Percentiles rank a stretch among this genome's conserved stretches.
These are phyloP conservation scores for Paecilomyces sp. DNA, from an alignment of 2,329 filamentous ascomycete genomes.

Conservation along the genomic window DNA sequence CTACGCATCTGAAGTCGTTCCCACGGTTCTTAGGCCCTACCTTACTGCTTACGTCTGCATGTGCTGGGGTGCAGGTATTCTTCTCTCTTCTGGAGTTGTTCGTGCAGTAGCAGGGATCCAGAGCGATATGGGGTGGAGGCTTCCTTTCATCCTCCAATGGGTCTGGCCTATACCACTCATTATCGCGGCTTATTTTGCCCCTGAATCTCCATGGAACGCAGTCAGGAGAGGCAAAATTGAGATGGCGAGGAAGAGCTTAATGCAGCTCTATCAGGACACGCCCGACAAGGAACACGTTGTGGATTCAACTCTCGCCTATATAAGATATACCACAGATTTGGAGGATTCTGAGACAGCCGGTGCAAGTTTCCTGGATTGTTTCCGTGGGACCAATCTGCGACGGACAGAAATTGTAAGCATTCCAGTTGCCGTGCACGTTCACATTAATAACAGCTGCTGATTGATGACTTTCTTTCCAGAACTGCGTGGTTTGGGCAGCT, in stretches of 20 bases:
- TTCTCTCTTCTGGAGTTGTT: conserved; percentile 44
- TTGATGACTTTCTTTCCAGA: conserved; percentile 7
- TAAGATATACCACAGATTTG: conserved; percentile 28
- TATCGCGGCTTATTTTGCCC: conserved; percentile 37
- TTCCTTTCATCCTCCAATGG: conserved; percentile 49
- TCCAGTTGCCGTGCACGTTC: not conserved
- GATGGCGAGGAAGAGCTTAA: conserved; percentile 35
- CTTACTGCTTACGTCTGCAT: conserved; percentile 52
- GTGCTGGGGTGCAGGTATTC: conserved; percentile 52
- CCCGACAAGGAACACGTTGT: not conserved
- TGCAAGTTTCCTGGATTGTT: conserved; percentile 21
- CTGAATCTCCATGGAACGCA: conserved; percentile 48
- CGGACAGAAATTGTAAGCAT: conserved; percentile 33
- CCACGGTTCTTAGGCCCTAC: conserved; percentile 41
- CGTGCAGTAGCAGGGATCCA: conserved; percentile 30
- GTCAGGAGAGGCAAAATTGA: conserved; percentile 35
- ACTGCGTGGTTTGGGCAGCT: conserved; percentile 34
- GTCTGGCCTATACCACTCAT: conserved; percentile 43
- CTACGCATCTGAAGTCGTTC: conserved; percentile 47
- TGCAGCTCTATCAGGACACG: conserved; percentile 23
- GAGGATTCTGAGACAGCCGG: conserved; percentile 16
- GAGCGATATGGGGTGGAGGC: conserved; percentile 44
- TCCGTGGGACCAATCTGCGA: conserved; percentile 22
- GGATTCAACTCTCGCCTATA: conserved; percentile 16
- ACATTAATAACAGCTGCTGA: not conserved